phyloP scores from a whole-genome alignment of 176 grass and related monocot genomes.

The Musa itinerans region DNA sequence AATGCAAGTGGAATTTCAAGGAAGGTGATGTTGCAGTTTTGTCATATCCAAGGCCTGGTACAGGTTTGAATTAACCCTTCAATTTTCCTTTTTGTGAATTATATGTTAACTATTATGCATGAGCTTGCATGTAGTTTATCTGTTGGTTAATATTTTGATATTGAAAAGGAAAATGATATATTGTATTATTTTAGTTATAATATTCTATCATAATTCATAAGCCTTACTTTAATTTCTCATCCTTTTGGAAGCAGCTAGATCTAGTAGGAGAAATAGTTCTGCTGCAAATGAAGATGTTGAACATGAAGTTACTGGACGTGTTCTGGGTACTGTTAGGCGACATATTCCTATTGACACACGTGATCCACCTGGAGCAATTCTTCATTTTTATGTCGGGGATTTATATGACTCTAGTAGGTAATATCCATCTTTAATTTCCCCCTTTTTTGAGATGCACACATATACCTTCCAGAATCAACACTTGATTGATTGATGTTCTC shows the following conservation, averaged over 20 bases:
- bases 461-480: no score
- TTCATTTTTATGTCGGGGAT: conserved; percentile 95
- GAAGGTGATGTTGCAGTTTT: conserved; percentile 96
- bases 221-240: neutral
- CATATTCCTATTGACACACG: conserved; percentile 83
- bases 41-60: conserved; percentile 59
- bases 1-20: conserved; percentile 98
- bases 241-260: conserved; percentile 52
- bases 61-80: conserved; percentile 35
- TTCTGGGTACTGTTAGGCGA: conserved; percentile 84
- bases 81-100: neutral
- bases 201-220: neutral
- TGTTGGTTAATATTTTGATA: no score
- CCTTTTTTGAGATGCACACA: no score
- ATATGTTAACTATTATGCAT: neutral
- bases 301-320: conserved; percentile 33
- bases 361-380: conserved; percentile 67
- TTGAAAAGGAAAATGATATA: no score
- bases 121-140: neutral
- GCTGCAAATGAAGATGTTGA: conserved; percentile 51
- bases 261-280: conserved; percentile 34
- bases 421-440: neutral
- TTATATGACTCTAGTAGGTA: conserved; percentile 76
- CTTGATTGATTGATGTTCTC: no score
- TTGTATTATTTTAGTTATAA: no score